These are phyloP conservation scores for Umbellularia californica DNA, from an alignment of 164 flowering plant genomes.

Conservation along the genomic window DNA sequence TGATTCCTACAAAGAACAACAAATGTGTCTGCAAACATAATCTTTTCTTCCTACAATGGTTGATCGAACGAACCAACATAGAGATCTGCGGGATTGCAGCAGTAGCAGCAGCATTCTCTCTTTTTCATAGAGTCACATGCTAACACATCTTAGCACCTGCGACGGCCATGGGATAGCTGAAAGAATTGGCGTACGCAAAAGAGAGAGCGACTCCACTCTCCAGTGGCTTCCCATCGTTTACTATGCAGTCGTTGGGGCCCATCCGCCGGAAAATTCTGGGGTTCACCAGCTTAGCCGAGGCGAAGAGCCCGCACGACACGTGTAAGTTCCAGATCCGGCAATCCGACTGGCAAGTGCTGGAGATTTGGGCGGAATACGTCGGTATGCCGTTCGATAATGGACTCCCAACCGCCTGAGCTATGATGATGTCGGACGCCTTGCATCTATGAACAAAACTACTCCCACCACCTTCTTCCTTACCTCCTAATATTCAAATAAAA, in stretches of 20 bases:
- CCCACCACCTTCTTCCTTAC: neutral
- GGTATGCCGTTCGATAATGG: constrained; percentile 2
- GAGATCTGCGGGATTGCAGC: no score
- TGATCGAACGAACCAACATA: no score
- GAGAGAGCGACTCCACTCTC: neutral
- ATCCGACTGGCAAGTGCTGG: neutral
- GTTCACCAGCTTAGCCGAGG: constrained; percentile 5
- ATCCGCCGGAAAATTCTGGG: constrained; percentile 6
- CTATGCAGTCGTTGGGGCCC: constrained; percentile 5
- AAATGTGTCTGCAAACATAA: no score
- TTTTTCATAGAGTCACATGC: neutral
- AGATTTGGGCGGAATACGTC: constrained; percentile 2
- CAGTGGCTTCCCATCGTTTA: constrained; percentile 4
- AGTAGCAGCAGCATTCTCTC: no score
- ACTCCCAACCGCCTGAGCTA: neutral
- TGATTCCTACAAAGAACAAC: no score
- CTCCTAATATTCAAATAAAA: no score
- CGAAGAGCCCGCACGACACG: constrained; percentile 7
- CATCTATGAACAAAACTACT: neutral
- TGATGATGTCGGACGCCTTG: neutral
- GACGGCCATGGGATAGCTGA: constrained; percentile 2
- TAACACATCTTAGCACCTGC: neutral
- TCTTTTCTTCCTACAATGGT: no score
- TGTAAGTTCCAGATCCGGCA: constrained; percentile 3
- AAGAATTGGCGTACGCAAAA: constrained; percentile 3